Base-by-base conservation (phyloP, 768 basidiomycete genomes). In the Lactarius psammicola region DNA sequence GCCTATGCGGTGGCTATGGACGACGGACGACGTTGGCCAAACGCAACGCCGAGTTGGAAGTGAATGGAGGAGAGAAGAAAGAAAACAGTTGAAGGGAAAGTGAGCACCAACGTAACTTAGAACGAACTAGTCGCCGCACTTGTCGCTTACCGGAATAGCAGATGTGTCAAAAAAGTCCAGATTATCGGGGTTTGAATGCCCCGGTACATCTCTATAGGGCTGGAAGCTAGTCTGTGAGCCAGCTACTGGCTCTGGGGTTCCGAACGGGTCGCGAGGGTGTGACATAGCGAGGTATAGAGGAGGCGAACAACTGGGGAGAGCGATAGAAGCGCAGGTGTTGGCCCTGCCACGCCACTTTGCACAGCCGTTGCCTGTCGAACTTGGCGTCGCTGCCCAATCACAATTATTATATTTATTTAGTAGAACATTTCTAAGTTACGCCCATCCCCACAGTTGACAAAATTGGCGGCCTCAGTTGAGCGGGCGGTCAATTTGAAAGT, bases 241-340 rank as follows among this genome's bases (percentile, higher is more conserved):
- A 7, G 44, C n/a, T n/a, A n/a, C n/a, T 1, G 60, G 44, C 31
- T 67, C 65, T 7, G 68, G 68, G 0, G 68, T 63, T 13, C 30
- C 18, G 44, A 67, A 69, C 1, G 68, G 68, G 18, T 67, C 57
- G 58, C 62, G 65, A 30, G 56, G 26, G 18, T 20, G 1, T 38
- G 57, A 6, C 57, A 59, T 67, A 42, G 15, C 20, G 57, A 42
- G 42, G 18, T 8, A 30, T 8, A 33, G 23, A 40, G 20, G 20
- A 28, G 54, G 31, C 5, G 36, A 11, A 28, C 33, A 23, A 38
- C 23, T 31, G 44, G 23, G 46, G 46, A 26, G 23, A 23, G 23
- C 46, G 46, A n/a, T 49, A 7, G 10, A 23, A 23, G n/a, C n/a
- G n/a, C n/a, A n/a, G 46, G n/a, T 49, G n/a, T 18, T 40, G n/a